Evolutionary conservation across 1,284 basidiomycete species (phyloP).

Genomic region (Apiotrichum veenhuisii): DNA sequence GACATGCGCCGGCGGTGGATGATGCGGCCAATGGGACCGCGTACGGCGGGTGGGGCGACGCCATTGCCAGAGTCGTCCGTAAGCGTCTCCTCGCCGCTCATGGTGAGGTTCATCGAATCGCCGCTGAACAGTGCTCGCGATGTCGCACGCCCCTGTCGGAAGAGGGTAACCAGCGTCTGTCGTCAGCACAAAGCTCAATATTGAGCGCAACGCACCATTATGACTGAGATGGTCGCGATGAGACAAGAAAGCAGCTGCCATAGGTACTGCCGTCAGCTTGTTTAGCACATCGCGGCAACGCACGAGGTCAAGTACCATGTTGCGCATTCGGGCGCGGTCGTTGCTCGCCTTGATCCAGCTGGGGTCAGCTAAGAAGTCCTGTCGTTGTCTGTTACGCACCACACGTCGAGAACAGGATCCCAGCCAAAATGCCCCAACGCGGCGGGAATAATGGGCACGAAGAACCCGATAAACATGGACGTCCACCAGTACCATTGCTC

Average conservation of each 20-base stretch:
- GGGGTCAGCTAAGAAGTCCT: neutral
- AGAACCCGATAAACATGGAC: constrained; percentile 20
- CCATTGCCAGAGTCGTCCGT: neutral
- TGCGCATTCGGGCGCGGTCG: constrained; percentile 7
- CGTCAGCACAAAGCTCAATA: no score
- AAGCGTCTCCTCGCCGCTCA: constrained; percentile 6
- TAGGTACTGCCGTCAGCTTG: constrained; percentile 28
- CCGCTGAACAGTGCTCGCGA: constrained; percentile 23
- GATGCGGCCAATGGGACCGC: constrained; percentile 3
- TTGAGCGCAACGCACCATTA: neutral
- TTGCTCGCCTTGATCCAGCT: constrained; percentile 12
- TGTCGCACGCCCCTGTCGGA: constrained; percentile 29
- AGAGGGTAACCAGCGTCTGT: constrained; percentile 27
- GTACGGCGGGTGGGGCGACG: neutral
- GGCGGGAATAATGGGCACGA: constrained; percentile 22
- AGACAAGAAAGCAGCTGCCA: constrained; percentile 35
- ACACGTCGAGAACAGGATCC: constrained; percentile 18
- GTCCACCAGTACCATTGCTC: constrained; percentile 19
- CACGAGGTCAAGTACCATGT: constrained; percentile 23
- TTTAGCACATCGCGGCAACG: neutral
- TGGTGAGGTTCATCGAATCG: constrained; percentile 11
- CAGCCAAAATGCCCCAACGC: constrained; percentile 24
- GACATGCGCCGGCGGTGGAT: constrained; percentile 6
- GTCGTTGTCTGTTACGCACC: constrained; percentile 8
- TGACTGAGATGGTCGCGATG: constrained; percentile 26